Evolutionary conservation across 176 grass and related monocot genomes (phyloP), one percentile per base, ranked within the genome.

Genomic region (Secale cereale): DNA sequence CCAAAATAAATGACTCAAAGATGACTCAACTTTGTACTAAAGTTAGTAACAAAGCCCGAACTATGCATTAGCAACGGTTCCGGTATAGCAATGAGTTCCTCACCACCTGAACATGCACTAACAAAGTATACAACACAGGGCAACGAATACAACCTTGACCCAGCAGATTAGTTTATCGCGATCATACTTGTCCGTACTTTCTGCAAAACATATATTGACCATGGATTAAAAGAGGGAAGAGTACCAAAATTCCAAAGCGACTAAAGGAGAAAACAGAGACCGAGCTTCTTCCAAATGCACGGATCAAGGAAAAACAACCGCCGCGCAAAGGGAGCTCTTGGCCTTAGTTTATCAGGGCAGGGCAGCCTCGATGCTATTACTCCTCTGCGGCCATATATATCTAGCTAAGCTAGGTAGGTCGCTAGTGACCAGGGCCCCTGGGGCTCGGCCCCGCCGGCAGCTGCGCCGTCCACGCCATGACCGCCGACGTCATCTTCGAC

Each of bases 381-480:
- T 43, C n/a, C 12, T 50, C 43, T 61, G 3, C 20, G 4, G 59
- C 3, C n/a, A 52, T 75, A 43, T 75, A 43, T 57, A 57, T 57
- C 54, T 57, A 57, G 54, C 54, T 57, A 57, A 26, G 2, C 56
- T 64, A 20, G 22, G 13, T 50, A 41, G 64, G 17, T 7, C 28
- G 59, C 88, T 90, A 82, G 54, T 90, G 88, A 20, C 88, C 88
- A 15, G 83, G 88, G 57, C 88, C 88, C 59, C 5, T 90, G 19
- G 72, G 19, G 64, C 88, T 90, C 2, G 88, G 88, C 27, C 88
- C 88, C 30, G 79, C 22, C 9, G 83, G 83, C 1, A 90, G 88
- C 83, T 90, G 83, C 78, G 85, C 78, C 39, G 72, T 90, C 88
- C 88, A 90, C 54, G 83, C 64, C 72, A 77, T 78, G 40, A 76